Percentiles rank a stretch among this genome's conserved stretches.
Conservation (phyloP, 495 filamentous ascomycete genomes). For the Durotheca rogersii region DNA sequence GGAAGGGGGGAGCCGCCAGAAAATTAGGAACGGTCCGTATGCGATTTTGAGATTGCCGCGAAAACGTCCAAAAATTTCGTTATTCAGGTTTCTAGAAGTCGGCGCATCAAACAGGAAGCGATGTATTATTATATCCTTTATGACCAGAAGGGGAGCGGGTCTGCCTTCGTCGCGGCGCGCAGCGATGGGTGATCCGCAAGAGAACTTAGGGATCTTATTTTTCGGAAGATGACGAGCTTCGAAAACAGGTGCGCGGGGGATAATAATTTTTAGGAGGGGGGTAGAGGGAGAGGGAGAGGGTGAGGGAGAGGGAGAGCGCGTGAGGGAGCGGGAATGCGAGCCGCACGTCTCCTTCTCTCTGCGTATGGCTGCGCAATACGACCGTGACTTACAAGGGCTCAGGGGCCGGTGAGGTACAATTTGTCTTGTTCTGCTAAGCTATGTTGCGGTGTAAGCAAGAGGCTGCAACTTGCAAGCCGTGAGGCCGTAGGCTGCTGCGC, state of each 20-base stretch:
- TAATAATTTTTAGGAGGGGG: too few relatives aligned
- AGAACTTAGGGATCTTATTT: neutral
- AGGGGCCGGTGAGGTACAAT: conserved; percentile 19
- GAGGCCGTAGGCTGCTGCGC: conserved; percentile 23
- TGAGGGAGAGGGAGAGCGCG: too few relatives aligned
- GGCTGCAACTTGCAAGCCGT: conserved; percentile 5
- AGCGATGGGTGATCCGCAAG: conserved; percentile 29
- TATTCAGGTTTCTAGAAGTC: conserved; percentile 7
- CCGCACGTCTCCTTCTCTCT: conserved; percentile 32
- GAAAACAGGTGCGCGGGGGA: conserved; percentile 34
- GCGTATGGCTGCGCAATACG: conserved; percentile 38
- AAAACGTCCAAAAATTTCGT: conserved; percentile 1
- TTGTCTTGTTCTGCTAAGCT: conserved; percentile 23
- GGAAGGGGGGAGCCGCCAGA: conserved; percentile 2
- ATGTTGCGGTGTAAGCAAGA: conserved; percentile 34
- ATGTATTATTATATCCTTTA: conserved; percentile 6
- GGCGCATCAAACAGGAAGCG: conserved; percentile 14
- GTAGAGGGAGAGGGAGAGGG: too few relatives aligned
- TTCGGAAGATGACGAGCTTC: conserved; percentile 18
- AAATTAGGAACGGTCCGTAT: conserved; percentile 8
- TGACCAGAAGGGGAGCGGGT: conserved; percentile 13
- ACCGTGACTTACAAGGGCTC: conserved; percentile 36
- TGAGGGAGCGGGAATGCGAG: conserved; percentile 34
- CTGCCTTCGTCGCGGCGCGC: conserved; percentile 29
- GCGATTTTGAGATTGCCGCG: conserved; percentile 4